A percentile compares a stretch with the other conserved stretches of the same genome.
These are phyloP conservation scores for Wickerhamomyces bisporus DNA, from an alignment of 805 yeast genomes.

Conservation along the genomic window DNA sequence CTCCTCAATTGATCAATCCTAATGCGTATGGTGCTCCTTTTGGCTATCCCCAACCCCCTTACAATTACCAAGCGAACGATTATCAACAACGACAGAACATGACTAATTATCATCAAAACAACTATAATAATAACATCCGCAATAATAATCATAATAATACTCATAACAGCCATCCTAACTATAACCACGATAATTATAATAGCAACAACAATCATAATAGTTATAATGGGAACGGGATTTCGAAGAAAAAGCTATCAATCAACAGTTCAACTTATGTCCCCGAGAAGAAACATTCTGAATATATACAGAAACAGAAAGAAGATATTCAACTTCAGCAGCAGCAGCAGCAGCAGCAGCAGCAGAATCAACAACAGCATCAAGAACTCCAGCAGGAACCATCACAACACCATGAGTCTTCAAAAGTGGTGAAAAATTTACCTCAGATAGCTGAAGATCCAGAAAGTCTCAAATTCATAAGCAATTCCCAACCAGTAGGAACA, in stretches of 20 bases:
- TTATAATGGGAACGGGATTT: slow-evolving; percentile 1
- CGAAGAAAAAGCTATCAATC: no score
- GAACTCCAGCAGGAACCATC: not conserved
- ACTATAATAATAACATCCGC: not conserved
- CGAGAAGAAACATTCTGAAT: no score
- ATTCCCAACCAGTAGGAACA: no score
- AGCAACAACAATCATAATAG: not conserved
- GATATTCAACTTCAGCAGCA: no score
- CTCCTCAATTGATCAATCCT: not conserved
- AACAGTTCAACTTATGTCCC: no score
- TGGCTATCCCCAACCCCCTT: not conserved
- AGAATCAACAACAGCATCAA: not conserved
- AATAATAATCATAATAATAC: not conserved
- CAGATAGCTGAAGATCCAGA: not conserved
- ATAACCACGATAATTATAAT: not conserved
- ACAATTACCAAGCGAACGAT: not conserved
- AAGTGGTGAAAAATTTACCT: no score
- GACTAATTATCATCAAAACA: not conserved
- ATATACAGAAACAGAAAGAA: no score
- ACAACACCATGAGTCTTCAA: not conserved
- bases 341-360: not conserved
- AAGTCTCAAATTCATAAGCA: not conserved
- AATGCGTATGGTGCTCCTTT: slow-evolving; percentile 1
- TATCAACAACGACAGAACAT: not conserved
- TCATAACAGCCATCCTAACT: not conserved